Conservation (phyloP, 2,329 filamentous ascomycete species). For the Trematosphaeria pertusa region DNA sequence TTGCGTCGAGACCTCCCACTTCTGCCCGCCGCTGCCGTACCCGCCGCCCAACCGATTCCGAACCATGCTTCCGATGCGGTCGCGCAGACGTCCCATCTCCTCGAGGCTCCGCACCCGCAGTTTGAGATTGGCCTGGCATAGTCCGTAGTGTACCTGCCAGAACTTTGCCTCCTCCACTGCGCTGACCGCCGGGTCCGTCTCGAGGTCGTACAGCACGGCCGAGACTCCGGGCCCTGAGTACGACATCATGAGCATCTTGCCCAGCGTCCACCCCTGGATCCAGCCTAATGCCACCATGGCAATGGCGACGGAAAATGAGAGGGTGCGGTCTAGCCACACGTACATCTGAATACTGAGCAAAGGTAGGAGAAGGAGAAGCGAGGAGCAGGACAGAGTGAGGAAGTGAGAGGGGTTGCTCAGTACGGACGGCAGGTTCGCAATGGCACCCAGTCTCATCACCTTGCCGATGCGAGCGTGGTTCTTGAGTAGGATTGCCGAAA, state of each 20-base stretch:
- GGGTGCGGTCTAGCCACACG: conserved; percentile 79
- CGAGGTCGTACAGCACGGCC: conserved; percentile 83
- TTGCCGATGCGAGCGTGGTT: conserved; percentile 94
- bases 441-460: conserved; percentile 84
- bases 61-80: conserved; percentile 78
- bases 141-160: conserved; percentile 97
- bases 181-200: conserved; percentile 76
- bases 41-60: conserved; percentile 86
- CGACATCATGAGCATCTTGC: conserved; percentile 95
- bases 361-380: conserved; percentile 79
- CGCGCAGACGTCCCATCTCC: conserved; percentile 73
- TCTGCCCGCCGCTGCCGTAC: conserved; percentile 80
- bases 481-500: conserved; percentile 84
- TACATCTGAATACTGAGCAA: conserved; percentile 82
- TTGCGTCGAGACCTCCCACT: conserved; percentile 94
- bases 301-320: conserved; percentile 81
- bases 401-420: conserved; percentile 95
- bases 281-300: conserved; percentile 89
- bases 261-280: conserved; percentile 83
- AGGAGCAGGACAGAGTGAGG: conserved; percentile 86
- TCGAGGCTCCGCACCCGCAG: conserved; percentile 71
- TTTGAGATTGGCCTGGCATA: conserved; percentile 95
- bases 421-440: conserved; percentile 82
- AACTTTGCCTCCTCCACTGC: conserved; percentile 90
- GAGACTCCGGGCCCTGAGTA: conserved; percentile 70